Conservation (phyloP, 345 rosid species). For the Laguncularia racemosa region DNA sequence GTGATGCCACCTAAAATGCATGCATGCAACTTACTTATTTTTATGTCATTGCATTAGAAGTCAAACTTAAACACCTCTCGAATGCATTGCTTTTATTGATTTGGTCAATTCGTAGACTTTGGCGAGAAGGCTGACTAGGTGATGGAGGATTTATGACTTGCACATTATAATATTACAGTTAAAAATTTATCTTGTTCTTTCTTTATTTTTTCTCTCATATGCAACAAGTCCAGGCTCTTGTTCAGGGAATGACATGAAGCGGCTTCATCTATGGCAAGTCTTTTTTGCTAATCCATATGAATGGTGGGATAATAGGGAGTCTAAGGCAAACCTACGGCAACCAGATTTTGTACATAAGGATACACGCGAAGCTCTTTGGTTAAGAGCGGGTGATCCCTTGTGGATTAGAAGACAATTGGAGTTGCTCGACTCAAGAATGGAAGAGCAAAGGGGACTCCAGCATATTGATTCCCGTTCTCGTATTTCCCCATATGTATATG, state of each 20-base stretch:
- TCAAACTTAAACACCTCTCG: too few relatives aligned
- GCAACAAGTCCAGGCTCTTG: slow-evolving; percentile 23
- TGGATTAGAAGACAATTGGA: slow-evolving; percentile 61
- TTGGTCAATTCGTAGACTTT: too few relatives aligned
- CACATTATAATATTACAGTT: too few relatives aligned
- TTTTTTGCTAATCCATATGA: slow-evolving; percentile 58
- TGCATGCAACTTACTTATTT: too few relatives aligned
- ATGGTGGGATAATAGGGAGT: slow-evolving; percentile 77
- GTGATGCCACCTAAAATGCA: too few relatives aligned
- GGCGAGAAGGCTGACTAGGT: too few relatives aligned
- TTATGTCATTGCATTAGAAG: too few relatives aligned
- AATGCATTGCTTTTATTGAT: too few relatives aligned
- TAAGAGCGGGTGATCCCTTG: slow-evolving; percentile 39
- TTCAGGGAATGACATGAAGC: slow-evolving; percentile 16
- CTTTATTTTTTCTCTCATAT: not conserved
- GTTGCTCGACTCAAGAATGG: slow-evolving; percentile 41
- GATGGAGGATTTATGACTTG: too few relatives aligned
- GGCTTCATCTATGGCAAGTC: slow-evolving; percentile 63
- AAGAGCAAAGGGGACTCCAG: slow-evolving; percentile 12
- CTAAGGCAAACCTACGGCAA: slow-evolving; percentile 33
- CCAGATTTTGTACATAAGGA: slow-evolving; percentile 76
- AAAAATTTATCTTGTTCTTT: too few relatives aligned
- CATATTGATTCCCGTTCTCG: slow-evolving; percentile 8
- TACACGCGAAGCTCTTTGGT: slow-evolving; percentile 72
- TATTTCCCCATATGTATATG: slow-evolving; percentile 40